phyloP scores from a whole-genome alignment of 2,329 filamentous ascomycete genomes.

The Chrysoporthe puriensis region DNA sequence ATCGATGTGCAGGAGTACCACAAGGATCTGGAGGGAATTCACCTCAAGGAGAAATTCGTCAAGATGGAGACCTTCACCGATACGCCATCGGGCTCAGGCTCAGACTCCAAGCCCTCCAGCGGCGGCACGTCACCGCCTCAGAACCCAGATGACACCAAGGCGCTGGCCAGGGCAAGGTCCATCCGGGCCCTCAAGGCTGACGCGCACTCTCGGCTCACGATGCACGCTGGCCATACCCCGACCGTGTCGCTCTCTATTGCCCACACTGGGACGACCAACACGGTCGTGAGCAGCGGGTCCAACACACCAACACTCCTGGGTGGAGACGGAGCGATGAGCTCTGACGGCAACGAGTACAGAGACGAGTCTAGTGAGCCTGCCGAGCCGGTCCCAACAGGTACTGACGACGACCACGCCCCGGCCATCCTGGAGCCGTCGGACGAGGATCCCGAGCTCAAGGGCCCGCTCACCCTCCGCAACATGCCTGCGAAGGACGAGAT shows the following conservation, averaged over 20 bases:
- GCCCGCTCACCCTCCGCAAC: constrained; percentile 59
- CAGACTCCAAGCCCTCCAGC: constrained; percentile 37
- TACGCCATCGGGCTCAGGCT: constrained; percentile 35
- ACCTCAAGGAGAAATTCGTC: constrained; percentile 57
- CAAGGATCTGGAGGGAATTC: constrained; percentile 62
- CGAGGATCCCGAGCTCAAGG: constrained; percentile 52
- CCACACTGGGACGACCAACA: constrained; percentile 46
- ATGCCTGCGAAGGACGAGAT: constrained; percentile 59
- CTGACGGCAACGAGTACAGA: constrained; percentile 23
- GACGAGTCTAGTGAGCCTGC: constrained; percentile 26
- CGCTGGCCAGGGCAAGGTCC: constrained; percentile 20
- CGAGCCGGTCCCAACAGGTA: constrained; percentile 30
- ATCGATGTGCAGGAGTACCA: constrained; percentile 62
- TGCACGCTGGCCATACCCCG: constrained; percentile 67
- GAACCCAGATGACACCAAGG: constrained; percentile 11
- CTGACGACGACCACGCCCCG: constrained; percentile 31
- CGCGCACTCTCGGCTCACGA: constrained; percentile 56
- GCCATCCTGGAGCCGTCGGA: constrained; percentile 43
- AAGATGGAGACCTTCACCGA: constrained; percentile 56
- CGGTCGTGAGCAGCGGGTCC: constrained; percentile 45
- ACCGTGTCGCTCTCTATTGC: constrained; percentile 60
- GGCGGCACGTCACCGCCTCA: constrained; percentile 32
- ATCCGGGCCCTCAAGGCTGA: constrained; percentile 45
- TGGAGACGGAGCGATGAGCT: constrained; percentile 30
- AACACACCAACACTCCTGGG: constrained; percentile 41